Evolutionary conservation across 2,329 filamentous ascomycete species (phyloP), one percentile per base, ranked within the genome.

Genomic region (Fusarium denticulatum): DNA sequence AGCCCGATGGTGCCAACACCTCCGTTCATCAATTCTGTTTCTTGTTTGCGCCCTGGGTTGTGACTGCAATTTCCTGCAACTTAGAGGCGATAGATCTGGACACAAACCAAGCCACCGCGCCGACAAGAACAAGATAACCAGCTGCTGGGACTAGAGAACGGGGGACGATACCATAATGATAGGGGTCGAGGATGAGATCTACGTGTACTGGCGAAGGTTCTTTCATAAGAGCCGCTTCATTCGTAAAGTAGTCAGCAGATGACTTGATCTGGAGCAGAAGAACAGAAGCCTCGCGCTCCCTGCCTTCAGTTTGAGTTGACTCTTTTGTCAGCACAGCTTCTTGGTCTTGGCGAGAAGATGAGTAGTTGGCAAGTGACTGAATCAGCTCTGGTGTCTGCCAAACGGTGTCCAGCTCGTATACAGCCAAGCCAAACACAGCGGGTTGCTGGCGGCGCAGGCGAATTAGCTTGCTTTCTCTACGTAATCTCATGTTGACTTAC

Each of bases 161-260:
- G 18, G 96, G 96, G 59, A 98, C 86, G 22, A 95, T 79, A 83
- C 97, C 96, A 78, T 92, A 83, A 45, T 97, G 69, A 79, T 92
- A 98, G 1, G 95, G 95, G 81, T 98, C 96, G 30, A 99, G 89
- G 77, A 98, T 93, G 81, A 91, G 82, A 76, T 99, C 96, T 58
- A 92, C 92, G 60, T 90, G 85, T 8, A 98, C 94, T 1, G 91
- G 89, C 5, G 92, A 91, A 20, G 94, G 92, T 69, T 87, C 78
- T 55, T 85, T 82, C 96, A 98, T 98, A 77, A 97, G 87, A 4
- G 87, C 87, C 69, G 85, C 82, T 79, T 97, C 88, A 66, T 90
- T 87, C 16, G 93, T 93, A 82, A 93, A 97, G 85, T 96, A 99
- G 77, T 97, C 94, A 52, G 96, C 95, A 26, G 92, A 90, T 20